Percentiles rank a stretch among this genome's conserved stretches.
phyloP scores from a whole-genome alignment of 441 rosid species.

The Pelargonium fulgidum region DNA sequence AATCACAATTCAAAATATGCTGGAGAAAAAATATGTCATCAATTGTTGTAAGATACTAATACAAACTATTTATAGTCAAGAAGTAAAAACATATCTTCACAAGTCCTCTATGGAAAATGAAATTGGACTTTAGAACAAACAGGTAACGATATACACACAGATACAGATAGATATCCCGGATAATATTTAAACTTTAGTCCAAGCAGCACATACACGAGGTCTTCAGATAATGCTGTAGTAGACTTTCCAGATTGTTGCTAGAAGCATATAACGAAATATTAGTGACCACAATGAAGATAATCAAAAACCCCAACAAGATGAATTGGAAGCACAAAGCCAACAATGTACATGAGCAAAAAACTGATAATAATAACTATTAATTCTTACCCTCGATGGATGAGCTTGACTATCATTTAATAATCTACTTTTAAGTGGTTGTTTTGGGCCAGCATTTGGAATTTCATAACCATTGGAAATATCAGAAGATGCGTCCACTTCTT shows the following conservation, averaged over 20 bases:
- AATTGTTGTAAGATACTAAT: conserved; percentile 2
- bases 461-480: conserved; percentile 9
- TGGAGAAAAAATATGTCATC: conserved; percentile 7
- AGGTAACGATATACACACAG: neutral
- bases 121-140: neutral
- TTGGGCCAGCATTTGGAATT: conserved; percentile 41
- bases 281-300: conserved; percentile 18
- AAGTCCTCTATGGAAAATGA: neutral
- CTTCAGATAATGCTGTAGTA: conserved; percentile 40
- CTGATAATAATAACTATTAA: conserved; percentile 9
- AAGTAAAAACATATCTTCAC: neutral
- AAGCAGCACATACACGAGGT: conserved; percentile 41
- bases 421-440: conserved; percentile 45
- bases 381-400: conserved; percentile 44
- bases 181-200: conserved; percentile 5
- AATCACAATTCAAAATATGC: conserved; percentile 26
- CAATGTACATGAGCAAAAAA: conserved; percentile 11
- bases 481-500: conserved; percentile 28
- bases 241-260: conserved; percentile 55
- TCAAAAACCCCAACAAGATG: neutral
- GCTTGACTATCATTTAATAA: conserved; percentile 45
- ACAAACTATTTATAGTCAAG: neutral
- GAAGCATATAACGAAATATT: conserved; percentile 29
- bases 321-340: neutral
- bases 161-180: neutral